Evolutionary conservation across 176 grass and related monocot species (phyloP).

Genomic region (Hsuehochloa calcarea): DNA sequence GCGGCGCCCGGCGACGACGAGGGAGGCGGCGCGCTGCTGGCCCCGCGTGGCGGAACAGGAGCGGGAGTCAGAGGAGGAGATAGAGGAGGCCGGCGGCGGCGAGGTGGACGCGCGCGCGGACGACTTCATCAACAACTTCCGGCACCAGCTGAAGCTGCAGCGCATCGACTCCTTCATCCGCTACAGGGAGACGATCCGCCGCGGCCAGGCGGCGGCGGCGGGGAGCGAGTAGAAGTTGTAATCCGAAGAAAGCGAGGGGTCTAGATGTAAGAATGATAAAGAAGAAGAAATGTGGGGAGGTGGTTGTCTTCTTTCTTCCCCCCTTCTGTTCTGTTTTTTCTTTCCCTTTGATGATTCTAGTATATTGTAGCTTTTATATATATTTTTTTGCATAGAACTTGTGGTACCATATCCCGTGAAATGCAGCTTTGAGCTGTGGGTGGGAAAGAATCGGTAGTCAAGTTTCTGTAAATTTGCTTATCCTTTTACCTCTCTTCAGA

Average conservation of each 20-base stretch:
- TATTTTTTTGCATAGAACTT: conserved; percentile 18
- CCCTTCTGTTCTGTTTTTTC: not conserved
- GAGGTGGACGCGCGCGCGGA: conserved; percentile 81
- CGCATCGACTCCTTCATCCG: conserved; percentile 77
- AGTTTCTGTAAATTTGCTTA: conserved; percentile 12
- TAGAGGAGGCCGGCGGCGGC: not conserved
- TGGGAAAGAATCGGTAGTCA: not conserved
- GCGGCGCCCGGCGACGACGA: conserved; percentile 30
- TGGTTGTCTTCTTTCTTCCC: not conserved
- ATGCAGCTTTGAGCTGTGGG: not conserved
- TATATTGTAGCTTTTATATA: conserved; percentile 23
- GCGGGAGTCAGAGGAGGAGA: not conserved
- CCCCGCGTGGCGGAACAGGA: not conserved
- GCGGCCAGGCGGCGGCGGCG: conserved; percentile 25
- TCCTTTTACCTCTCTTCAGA: not conserved
- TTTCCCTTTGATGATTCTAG: not conserved
- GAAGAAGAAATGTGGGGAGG: not conserved
- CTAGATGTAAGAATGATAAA: not conserved
- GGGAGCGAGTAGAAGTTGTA: not conserved
- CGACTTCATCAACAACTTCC: conserved; percentile 91
- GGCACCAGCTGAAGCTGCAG: conserved; percentile 78
- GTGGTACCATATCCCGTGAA: not conserved
- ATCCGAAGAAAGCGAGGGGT: not conserved
- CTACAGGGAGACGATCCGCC: conserved; percentile 65
- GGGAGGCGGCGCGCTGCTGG: conserved; percentile 1